Base-by-base conservation (phyloP, 1,284 basidiomycete genomes). In the Cystobasidium pallidum region DNA sequence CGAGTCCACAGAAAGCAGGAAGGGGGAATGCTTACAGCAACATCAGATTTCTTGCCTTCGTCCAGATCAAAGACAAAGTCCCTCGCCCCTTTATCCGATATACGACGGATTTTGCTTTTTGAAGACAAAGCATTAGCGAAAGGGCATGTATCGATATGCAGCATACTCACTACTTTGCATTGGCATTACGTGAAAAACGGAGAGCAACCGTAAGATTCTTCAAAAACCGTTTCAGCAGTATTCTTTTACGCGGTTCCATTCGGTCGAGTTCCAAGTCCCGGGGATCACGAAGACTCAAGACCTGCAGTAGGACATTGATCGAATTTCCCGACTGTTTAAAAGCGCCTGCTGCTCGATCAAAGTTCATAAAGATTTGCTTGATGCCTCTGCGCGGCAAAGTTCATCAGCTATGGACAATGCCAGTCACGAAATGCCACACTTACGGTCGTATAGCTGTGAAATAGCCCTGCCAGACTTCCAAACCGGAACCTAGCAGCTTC, bases 101-200 rank as follows among this genome's bases (percentile, higher is more conserved):
- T 59, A 32, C 52, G 52, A 15, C 68, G 59, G n/a, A 71, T 71
- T 57, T 71, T 71, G 36, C 68, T 55, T 3, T n/a, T n/a, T n/a
- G 2, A 34, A 24, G 34, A 45, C 43, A 64, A 28, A 11, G 26
- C 19, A 30, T 61, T 39, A 61, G 58, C 39, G 15, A 1, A 24
- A 17, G 24, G 17, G 3, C 10, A n/a, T 17, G 7, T 4, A 13
- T 51, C 6, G 26, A 21, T 24, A 7, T 8, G 43, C 24, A 21
- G 4, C 11, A 6, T 45, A 52, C 58, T 30, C 26, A 70, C 67
- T 49, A 70, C 11, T 51, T 70, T 11, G 55, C 45, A 36, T 59
- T 52, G 11, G 19, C 13, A 21, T 70, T 47, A 7, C n/a, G 24
- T 13, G 49, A 41, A n/a, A 62, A 49, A 8, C 21, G 13, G 19